These are phyloP conservation scores for Arxiozyma heterogenica DNA, from an alignment of 1,139 yeast genomes.

Conservation along the genomic window DNA sequence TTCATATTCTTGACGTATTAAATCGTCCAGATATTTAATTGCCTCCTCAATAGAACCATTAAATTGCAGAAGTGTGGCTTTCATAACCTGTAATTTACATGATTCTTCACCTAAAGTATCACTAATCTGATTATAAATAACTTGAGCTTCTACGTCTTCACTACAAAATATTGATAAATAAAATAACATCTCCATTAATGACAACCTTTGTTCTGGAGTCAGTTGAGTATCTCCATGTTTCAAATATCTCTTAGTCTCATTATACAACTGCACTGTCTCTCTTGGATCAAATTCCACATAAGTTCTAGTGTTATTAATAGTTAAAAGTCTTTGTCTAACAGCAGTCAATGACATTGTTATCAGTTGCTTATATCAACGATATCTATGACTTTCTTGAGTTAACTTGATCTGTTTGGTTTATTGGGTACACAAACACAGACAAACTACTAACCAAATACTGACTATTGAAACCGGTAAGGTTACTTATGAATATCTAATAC, in stretches of 20 bases:
- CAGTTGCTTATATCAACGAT: background rate
- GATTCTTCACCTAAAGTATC: slow-evolving; percentile 53
- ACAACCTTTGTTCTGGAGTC: slow-evolving; percentile 44
- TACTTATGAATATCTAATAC: background rate
- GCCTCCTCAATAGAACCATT: slow-evolving; percentile 23
- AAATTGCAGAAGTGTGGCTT: slow-evolving; percentile 24
- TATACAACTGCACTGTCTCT: slow-evolving; percentile 31
- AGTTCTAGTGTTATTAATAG: slow-evolving; percentile 25
- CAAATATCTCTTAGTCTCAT: slow-evolving; percentile 28
- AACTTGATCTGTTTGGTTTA: too few relatives aligned
- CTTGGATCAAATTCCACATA: slow-evolving; percentile 35
- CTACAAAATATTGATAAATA: slow-evolving; percentile 55
- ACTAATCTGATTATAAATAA: slow-evolving; percentile 49
- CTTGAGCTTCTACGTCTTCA: slow-evolving; percentile 63
- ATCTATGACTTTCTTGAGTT: background rate
- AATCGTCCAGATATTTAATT: slow-evolving; percentile 23
- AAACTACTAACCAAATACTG: background rate
- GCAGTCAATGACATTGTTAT: background rate
- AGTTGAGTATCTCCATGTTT: slow-evolving; percentile 22
- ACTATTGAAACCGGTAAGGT: too few relatives aligned
- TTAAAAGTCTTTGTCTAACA: slow-evolving; percentile 2
- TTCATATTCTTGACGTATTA: slow-evolving; percentile 25
- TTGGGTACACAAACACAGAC: background rate
- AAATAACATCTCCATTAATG: slow-evolving; percentile 63
- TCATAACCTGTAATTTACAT: slow-evolving; percentile 25